A percentile compares a stretch with the other conserved stretches of the same genome.
phyloP scores from a whole-genome alignment of 352 stramenopile genomes.

The Pythium grandisporangium region DNA sequence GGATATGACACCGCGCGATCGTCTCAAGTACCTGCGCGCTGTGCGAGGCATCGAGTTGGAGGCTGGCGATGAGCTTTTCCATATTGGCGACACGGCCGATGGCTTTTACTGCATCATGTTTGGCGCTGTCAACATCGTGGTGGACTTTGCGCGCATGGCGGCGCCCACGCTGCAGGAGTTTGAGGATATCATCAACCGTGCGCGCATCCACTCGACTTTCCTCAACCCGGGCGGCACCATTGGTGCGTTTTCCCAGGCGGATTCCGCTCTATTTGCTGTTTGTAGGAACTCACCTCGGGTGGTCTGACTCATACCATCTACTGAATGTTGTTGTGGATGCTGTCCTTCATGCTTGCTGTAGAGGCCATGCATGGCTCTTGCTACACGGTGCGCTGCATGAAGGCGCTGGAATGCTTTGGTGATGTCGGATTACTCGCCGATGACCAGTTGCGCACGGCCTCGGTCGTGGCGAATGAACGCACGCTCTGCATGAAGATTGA shows the following conservation, averaged over 20 bases:
- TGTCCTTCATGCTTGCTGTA: too few relatives aligned
- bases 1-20: conserved; percentile 38
- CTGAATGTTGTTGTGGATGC: too few relatives aligned
- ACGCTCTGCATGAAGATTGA: conserved; percentile 70
- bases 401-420: conserved; percentile 60
- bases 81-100: conserved; percentile 57
- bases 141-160: conserved; percentile 62
- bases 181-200: conserved; percentile 62
- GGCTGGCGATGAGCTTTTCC: conserved; percentile 53
- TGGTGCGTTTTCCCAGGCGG: conserved; percentile 18
- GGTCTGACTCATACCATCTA: too few relatives aligned
- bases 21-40: conserved; percentile 47
- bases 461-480: conserved; percentile 54
- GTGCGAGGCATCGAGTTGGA: conserved; percentile 58
- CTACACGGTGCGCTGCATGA: conserved; percentile 57
- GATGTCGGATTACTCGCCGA: conserved; percentile 50
- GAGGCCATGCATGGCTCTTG: conserved; percentile 24
- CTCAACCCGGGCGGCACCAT: conserved; percentile 41
- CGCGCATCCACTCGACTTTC: conserved; percentile 56
- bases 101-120: conserved; percentile 76
- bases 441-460: conserved; percentile 52
- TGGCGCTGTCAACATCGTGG: conserved; percentile 58
- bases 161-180: conserved; percentile 60
- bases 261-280: too few relatives aligned
- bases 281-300: too few relatives aligned